phyloP scores from a whole-genome alignment of 2,329 filamentous ascomycete species.

The Fusarium torreyae region DNA sequence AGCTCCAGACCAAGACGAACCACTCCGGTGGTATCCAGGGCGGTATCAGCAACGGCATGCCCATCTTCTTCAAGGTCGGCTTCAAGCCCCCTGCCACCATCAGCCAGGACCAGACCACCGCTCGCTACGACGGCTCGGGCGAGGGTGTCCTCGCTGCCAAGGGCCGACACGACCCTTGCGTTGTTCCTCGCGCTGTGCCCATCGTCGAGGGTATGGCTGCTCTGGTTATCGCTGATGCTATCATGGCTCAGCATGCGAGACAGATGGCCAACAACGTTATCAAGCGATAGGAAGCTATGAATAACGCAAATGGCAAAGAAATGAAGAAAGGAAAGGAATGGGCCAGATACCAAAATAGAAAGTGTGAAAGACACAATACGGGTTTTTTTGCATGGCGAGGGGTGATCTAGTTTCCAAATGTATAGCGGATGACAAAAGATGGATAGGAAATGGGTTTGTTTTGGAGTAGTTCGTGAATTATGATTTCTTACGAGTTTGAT shows the following conservation, averaged over 20 bases:
- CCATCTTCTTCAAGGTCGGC: slow-evolving; percentile 93
- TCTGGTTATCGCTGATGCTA: slow-evolving; percentile 87
- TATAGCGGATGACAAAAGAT: slow-evolving; percentile 7
- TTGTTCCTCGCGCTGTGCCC: slow-evolving; percentile 88
- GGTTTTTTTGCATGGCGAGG: slow-evolving; percentile 32
- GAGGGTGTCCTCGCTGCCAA: slow-evolving; percentile 89
- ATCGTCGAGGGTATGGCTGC: slow-evolving; percentile 95
- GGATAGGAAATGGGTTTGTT: neutral
- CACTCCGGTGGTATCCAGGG: slow-evolving; percentile 96
- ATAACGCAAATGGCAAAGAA: slow-evolving; percentile 5
- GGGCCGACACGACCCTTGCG: slow-evolving; percentile 94
- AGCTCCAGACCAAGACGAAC: slow-evolving; percentile 85
- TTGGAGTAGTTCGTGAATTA: slow-evolving; percentile 9
- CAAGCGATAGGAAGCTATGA: slow-evolving; percentile 16
- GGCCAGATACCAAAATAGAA: slow-evolving; percentile 36
- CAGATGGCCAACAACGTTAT: slow-evolving; percentile 56
- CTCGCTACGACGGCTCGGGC: slow-evolving; percentile 78
- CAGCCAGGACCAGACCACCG: slow-evolving; percentile 87
- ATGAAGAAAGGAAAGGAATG: slow-evolving; percentile 3
- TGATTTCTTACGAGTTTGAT: neutral
- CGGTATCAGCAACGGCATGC: slow-evolving; percentile 93
- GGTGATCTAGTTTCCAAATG: slow-evolving; percentile 22
- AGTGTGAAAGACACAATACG: slow-evolving; percentile 17
- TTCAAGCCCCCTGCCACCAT: slow-evolving; percentile 98
- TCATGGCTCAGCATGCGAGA: slow-evolving; percentile 83